Evolutionary conservation across 163 green algal species (phyloP), one percentile per base, ranked within the genome.

Genomic region (Trebouxia gelatinosa): DNA sequence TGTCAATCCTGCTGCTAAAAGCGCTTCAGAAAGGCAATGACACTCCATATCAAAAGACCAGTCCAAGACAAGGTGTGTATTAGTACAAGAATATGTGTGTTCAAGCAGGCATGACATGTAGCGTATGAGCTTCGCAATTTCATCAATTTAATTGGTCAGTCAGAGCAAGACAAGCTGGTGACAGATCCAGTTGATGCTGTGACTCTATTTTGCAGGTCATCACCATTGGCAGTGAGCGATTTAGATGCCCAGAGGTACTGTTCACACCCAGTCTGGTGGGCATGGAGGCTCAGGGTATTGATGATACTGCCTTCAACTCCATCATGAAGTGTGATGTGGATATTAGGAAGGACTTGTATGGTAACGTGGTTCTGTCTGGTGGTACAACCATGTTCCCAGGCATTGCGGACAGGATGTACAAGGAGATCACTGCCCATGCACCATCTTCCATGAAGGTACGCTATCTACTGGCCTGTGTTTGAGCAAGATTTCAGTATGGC

Each of bases 261-360:
- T 99, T 99, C 91, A 92, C 97, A 77, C 95, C 95, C 13, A 85
- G 62, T 57, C 90, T 98, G 87, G 86, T 98, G 17, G 96, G 95
- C 81, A 89, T 96, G 89, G 96, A 99, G 81, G 84, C 87, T 26
- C 87, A 90, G 29, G 96, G 96, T 78, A 97, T 99, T 82, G 93
- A 99, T 84, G 93, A 98, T 85, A 98, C 94, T 66, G 95, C 92
- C 76, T 99, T 98, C 92, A 98, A 98, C 86, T 97, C 91, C 62
- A 98, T 99, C 90, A 98, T 99, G 95, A 98, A 98, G 90, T 99
- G 96, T 79, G 95, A 99, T 75, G 92, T 98, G 4, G 95, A 99
- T 81, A 99, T 99, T 87, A 87, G 96, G 66, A 98, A 98, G 89
- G 95, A 99, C 83, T 87, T 99, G 28, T 99, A 99, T 85, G 90